Evolutionary conservation across 768 basidiomycete species (phyloP), one percentile per base, ranked within the genome.

Genomic region (Lentinula lateritia): DNA sequence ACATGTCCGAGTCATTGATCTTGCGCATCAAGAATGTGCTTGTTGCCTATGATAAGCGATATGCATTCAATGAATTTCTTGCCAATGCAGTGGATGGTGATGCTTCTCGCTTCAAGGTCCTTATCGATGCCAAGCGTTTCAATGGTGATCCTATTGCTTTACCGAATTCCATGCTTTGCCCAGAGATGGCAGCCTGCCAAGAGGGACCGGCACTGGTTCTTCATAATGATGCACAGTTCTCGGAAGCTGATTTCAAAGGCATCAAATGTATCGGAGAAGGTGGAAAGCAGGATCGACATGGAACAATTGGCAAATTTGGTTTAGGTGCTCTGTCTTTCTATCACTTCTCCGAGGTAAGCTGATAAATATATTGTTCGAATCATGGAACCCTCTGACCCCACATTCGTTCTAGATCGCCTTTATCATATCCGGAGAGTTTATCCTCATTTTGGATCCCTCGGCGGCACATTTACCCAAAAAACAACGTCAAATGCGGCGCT

Each of bases 61-160:
- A 83, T 57, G 73, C 81, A 9, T 66, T 78, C 39, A 75, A 74
- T 2, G 83, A 85, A 61, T 83, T 83, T 63, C 61, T 84, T 6
- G 83, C 83, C 0, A 85, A 85, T 61, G 83, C 83, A 1, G 71
- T 72, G 5, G 83, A 84, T 65, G 83, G 83, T 0, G 68, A 68
- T 9, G 83, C 83, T 0, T 75, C 72, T 2, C 65, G 69, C n/a
- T 80, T 84, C 62, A 65, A 69, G 2, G 64, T 83, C 18, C 61
- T 80, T 1, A 57, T 81, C 6, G 79, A 83, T 60, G 68, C 75
- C n/a, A 42, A 52, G 6, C 45, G 43, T 5, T 52, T 55, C 28
- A 28, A 28, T 28, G 28, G 28, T 28, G 28, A 28, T 28, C 28
- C 28, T 4, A 28, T 28, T 28, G 28, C 28, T 36, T 45, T 48